Conservation (phyloP, 1,284 basidiomycete species). For the Pseudozyma sp. region DNA sequence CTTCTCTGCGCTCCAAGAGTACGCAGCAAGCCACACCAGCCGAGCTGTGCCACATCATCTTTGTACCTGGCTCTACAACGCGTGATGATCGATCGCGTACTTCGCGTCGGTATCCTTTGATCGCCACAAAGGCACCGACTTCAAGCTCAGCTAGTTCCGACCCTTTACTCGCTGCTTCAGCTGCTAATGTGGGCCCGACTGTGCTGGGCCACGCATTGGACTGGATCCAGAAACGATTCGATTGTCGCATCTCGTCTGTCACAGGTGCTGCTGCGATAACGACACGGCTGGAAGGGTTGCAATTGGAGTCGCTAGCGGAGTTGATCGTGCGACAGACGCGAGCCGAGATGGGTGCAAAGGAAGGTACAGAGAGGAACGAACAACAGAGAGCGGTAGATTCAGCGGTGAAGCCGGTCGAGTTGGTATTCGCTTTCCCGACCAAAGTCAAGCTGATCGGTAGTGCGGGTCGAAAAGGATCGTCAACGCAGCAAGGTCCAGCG, state of each 20-base stretch:
- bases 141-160: slow-evolving; percentile 13
- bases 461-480: not conserved
- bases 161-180: slow-evolving; percentile 15
- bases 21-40: slow-evolving; percentile 34
- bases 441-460: slow-evolving; percentile 7
- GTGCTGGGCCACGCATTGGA: slow-evolving; percentile 45
- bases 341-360: slow-evolving; percentile 12
- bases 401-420: slow-evolving; percentile 39
- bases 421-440: slow-evolving; percentile 35
- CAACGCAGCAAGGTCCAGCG: slow-evolving; percentile 26
- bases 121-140: slow-evolving; percentile 44
- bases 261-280: slow-evolving; percentile 28
- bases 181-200: slow-evolving; percentile 26
- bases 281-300: slow-evolving; percentile 23
- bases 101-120: slow-evolving; percentile 34
- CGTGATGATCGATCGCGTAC: slow-evolving; percentile 18
- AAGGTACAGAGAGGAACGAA: slow-evolving; percentile 17
- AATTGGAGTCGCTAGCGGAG: slow-evolving; percentile 41
- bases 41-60: slow-evolving; percentile 47
- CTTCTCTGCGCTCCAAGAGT: slow-evolving; percentile 11
- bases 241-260: slow-evolving; percentile 42
- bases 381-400: slow-evolving; percentile 21
- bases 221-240: slow-evolving; percentile 53
- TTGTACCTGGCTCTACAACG: slow-evolving; percentile 30
- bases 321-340: slow-evolving; percentile 43